These are phyloP conservation scores for Fusarium globosum DNA, from an alignment of 2,329 filamentous ascomycete species.

Conservation along the genomic window DNA sequence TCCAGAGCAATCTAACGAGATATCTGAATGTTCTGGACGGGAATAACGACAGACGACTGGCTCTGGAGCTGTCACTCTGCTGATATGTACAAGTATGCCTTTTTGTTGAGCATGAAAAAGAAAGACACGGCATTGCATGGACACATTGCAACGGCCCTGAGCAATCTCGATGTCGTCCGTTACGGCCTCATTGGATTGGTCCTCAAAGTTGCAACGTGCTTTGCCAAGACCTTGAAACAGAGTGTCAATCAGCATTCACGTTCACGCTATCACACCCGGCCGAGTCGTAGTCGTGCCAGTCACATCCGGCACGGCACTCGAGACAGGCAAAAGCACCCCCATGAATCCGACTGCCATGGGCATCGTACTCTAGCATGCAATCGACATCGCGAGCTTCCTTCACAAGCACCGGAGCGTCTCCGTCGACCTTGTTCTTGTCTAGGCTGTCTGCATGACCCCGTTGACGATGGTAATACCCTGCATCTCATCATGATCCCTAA, in stretches of 20 bases:
- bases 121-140: slow-evolving; percentile 8
- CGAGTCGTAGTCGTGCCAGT: slow-evolving; percentile 8
- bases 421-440: slow-evolving; percentile 1
- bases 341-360: slow-evolving; percentile 12
- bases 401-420: slow-evolving; percentile 13
- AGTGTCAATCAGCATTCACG: not conserved
- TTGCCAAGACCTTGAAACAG: slow-evolving; percentile 20
- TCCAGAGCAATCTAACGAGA: slow-evolving; percentile 6
- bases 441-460: not conserved
- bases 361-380: slow-evolving; percentile 16
- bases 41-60: not conserved
- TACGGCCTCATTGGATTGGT: slow-evolving; percentile 14
- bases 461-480: not conserved
- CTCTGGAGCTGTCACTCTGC: not conserved
- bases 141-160: slow-evolving; percentile 2
- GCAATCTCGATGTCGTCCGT: slow-evolving; percentile 34
- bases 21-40: not conserved
- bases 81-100: not conserved
- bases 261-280: not conserved
- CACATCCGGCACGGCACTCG: slow-evolving; percentile 6
- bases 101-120: slow-evolving; percentile 5
- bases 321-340: not conserved
- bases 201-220: not conserved
- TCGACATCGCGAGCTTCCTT: slow-evolving; percentile 13
- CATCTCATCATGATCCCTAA: slow-evolving; percentile 15